Evolutionary conservation across 306 rosid species (phyloP), one percentile per base, ranked within the genome.

Genomic region (Prunus fruticosa): DNA sequence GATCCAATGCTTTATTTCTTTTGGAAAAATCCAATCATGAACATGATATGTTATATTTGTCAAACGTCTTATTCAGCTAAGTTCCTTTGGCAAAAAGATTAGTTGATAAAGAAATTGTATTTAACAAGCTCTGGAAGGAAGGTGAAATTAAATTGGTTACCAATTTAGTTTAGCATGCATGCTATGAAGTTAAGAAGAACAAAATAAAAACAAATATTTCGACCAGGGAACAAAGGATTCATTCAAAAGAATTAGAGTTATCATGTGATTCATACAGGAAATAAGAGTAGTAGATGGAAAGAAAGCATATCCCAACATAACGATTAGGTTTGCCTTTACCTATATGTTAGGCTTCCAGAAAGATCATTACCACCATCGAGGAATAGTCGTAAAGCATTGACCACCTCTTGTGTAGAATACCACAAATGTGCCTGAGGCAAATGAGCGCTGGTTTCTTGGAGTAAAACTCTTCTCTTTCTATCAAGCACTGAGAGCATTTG

Each of bases 391-490:
- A 92, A 81, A 71, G 95, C 97, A 22, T 79, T 81, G 84, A 91
- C 83, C 82, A 85, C 96, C 46, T 86, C 85, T 69, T 82, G 75
- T 11, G 92, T 79, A 15, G 92, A 84, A 86, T 95, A 92, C 98
- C 98, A 95, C 85, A 95, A 81, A 89, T 95, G 98, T 69, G 96
- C 88, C 75, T 81, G 78, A 16, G 89, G 95, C 81, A 87, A 72
- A 45, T 69, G 76, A 13, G 87, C 76, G 49, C 70, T 73, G n/a
- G 72, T 66, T 25, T 64, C 66, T 78, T 82, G 84, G 78, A 65
- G 79, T 51, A 86, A 76, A 83, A 74, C 71, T 84, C 90, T 75
- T 79, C 91, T 82, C 69, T 76, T 87, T 76, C 77, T 81, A 72
- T 78, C 88, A 14, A 83, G 84, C 72, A 74, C 52, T 49, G 53